A percentile compares a stretch with the other conserved stretches of the same genome.
phyloP scores from a whole-genome alignment of 2,329 filamentous ascomycete genomes.

The Ophiostoma australiae region DNA sequence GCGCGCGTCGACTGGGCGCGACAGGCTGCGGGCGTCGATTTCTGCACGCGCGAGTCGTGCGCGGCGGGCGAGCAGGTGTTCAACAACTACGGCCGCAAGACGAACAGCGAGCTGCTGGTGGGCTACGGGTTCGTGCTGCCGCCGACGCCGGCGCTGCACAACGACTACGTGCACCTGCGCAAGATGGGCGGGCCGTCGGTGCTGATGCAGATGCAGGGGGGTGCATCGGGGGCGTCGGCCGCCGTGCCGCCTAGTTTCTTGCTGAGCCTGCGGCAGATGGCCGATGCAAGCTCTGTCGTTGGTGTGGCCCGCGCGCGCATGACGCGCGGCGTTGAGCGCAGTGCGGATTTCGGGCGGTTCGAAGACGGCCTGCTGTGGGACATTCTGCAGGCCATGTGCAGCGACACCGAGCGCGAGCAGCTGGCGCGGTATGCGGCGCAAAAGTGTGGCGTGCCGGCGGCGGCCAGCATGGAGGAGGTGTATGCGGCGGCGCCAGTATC shows the following conservation, averaged over 20 bases:
- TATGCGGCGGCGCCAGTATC: slow-evolving; percentile 11
- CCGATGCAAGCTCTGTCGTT: slow-evolving; percentile 42
- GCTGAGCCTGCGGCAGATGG: slow-evolving; percentile 45
- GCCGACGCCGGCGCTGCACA: slow-evolving; percentile 46
- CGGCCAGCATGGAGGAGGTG: neutral
- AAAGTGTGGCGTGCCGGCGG: neutral
- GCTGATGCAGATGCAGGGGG: slow-evolving; percentile 21
- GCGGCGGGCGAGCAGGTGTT: slow-evolving; percentile 52
- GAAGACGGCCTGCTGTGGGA: slow-evolving; percentile 52
- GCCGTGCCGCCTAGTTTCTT: slow-evolving; percentile 37
- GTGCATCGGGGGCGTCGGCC: slow-evolving; percentile 12
- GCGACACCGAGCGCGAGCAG: slow-evolving; percentile 30
- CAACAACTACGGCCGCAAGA: slow-evolving; percentile 71
- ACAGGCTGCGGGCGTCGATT: slow-evolving; percentile 38
- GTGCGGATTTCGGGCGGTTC: slow-evolving; percentile 32
- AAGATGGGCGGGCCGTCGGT: slow-evolving; percentile 36
- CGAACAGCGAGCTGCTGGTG: slow-evolving; percentile 64
- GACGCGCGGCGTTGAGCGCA: slow-evolving; percentile 16
- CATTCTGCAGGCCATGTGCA: slow-evolving; percentile 39
- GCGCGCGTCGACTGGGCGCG: slow-evolving; percentile 57
- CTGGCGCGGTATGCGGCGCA: slow-evolving; percentile 21
- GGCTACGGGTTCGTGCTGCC: slow-evolving; percentile 59
- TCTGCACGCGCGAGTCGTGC: slow-evolving; percentile 43
- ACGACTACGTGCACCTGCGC: slow-evolving; percentile 56
- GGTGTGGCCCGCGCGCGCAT: slow-evolving; percentile 39